These are phyloP conservation scores for Gyrodon lividus DNA, from an alignment of 768 basidiomycete genomes.

Conservation along the genomic window DNA sequence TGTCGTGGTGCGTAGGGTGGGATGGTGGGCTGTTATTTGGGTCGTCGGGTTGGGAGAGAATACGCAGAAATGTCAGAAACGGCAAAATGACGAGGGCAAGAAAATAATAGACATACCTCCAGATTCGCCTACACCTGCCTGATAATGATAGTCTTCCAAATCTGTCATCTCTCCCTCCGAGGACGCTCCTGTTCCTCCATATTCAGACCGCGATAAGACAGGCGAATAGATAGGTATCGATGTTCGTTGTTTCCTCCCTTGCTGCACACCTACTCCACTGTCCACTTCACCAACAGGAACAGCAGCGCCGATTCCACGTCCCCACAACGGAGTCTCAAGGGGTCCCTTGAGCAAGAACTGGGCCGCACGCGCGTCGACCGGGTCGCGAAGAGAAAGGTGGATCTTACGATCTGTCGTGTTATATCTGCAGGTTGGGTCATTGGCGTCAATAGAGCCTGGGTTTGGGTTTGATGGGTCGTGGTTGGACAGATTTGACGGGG, in stretches of 20 bases:
- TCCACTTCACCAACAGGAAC: slow-evolving; percentile 18
- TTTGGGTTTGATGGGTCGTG: neutral
- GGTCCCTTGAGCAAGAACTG: slow-evolving; percentile 56
- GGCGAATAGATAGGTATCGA: neutral
- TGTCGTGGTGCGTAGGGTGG: neutral
- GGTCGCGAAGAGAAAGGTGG: slow-evolving; percentile 53
- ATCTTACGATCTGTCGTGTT: slow-evolving; percentile 64
- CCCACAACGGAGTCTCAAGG: neutral
- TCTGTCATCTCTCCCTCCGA: neutral
- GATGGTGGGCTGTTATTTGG: neutral
- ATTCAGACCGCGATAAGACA: neutral
- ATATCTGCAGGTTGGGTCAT: slow-evolving; percentile 35
- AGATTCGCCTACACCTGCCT: neutral
- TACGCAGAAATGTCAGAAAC: too few species aligned
- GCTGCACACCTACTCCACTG: slow-evolving; percentile 27
- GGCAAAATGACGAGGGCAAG: neutral
- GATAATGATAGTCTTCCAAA: neutral
- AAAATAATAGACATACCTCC: neutral
- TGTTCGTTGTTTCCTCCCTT: neutral
- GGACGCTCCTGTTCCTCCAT: neutral
- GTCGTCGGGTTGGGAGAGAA: neutral
- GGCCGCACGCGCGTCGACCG: slow-evolving; percentile 49
- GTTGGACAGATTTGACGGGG: neutral
- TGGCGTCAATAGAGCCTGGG: neutral
- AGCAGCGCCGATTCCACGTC: neutral